Conservation (phyloP, 768 basidiomycete genomes). For the Galerina marginata region DNA sequence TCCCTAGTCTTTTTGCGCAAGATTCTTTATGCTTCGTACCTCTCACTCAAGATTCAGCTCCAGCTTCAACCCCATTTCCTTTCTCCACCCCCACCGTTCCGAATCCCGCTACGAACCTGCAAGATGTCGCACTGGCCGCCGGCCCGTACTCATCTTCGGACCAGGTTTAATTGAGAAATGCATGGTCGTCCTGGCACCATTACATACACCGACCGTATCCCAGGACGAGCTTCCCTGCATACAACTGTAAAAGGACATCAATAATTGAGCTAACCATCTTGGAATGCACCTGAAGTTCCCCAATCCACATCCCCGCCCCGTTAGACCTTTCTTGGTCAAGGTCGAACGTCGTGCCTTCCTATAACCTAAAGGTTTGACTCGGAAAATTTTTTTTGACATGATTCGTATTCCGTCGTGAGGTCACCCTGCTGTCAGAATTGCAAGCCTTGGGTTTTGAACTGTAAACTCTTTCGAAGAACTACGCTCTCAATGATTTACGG, state of each 20-base stretch:
- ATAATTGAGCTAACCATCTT: slow-evolving; percentile 1
- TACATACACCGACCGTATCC: not conserved
- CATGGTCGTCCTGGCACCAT: slow-evolving; percentile 2
- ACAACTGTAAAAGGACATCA: not conserved
- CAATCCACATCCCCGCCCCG: slow-evolving; percentile 29
- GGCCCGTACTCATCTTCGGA: not conserved
- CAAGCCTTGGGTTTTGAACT: too few relatives aligned
- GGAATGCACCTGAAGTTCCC: not conserved
- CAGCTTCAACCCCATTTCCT: too few relatives aligned
- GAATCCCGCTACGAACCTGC: not conserved
- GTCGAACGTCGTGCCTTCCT: not conserved
- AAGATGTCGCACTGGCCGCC: not conserved
- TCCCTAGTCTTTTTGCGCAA: too few relatives aligned
- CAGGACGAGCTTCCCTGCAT: not conserved
- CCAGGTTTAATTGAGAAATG: not conserved
- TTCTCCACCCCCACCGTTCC: not conserved
- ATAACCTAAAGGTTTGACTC: not conserved
- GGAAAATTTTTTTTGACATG: too few relatives aligned
- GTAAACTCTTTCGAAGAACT: too few relatives aligned
- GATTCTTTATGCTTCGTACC: too few relatives aligned
- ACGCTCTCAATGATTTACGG: too few relatives aligned
- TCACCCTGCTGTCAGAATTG: too few relatives aligned
- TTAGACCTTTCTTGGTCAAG: not conserved
- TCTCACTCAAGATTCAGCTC: too few relatives aligned
- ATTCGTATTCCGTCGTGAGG: too few relatives aligned